These are phyloP conservation scores for Lindgomyces ingoldianus DNA, from an alignment of 495 filamentous ascomycete genomes.

Conservation along the genomic window DNA sequence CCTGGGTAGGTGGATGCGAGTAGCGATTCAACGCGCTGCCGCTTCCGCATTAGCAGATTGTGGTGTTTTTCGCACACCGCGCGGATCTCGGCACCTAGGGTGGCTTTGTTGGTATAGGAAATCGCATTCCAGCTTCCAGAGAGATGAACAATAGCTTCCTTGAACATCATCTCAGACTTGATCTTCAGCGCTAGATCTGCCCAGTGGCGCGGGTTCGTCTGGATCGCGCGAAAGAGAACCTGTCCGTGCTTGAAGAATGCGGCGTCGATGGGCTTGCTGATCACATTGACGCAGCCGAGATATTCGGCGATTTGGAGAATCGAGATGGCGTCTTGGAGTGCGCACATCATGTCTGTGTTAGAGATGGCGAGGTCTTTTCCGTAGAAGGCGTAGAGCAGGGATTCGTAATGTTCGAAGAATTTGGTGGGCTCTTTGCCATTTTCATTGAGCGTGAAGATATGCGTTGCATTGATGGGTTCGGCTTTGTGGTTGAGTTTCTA, in stretches of 20 bases:
- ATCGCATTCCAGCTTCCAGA: conserved; percentile 47
- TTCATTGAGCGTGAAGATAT: conserved; percentile 28
- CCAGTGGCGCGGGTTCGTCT: conserved; percentile 48
- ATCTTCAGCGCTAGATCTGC: conserved; percentile 46
- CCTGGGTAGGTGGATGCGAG: conserved; percentile 19
- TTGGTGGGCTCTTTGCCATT: conserved; percentile 34
- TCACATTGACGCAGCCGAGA: conserved; percentile 43
- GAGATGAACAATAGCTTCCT: conserved; percentile 53
- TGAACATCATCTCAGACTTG: conserved; percentile 49
- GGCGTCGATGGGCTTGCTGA: conserved; percentile 47
- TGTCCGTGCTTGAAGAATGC: conserved; percentile 49
- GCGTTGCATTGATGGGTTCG: conserved; percentile 1
- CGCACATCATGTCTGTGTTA: conserved; percentile 31
- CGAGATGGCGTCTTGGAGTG: conserved; percentile 39
- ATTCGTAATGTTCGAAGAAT: conserved; percentile 42
- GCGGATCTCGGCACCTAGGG: conserved; percentile 33
- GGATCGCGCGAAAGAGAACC: conserved; percentile 47
- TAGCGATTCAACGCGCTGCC: conserved; percentile 23
- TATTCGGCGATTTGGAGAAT: conserved; percentile 51
- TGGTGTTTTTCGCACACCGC: conserved; percentile 47
- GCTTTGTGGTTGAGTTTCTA: conserved; percentile 24
- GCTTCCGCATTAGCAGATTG: conserved; percentile 44
- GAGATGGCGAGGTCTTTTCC: conserved; percentile 39
- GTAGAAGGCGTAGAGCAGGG: conserved; percentile 52
- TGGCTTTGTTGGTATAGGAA: neutral